A percentile compares a stretch with the other conserved stretches of the same genome.
Conservation (phyloP, 352 stramenopile species). For the Phytophthora pisi region DNA sequence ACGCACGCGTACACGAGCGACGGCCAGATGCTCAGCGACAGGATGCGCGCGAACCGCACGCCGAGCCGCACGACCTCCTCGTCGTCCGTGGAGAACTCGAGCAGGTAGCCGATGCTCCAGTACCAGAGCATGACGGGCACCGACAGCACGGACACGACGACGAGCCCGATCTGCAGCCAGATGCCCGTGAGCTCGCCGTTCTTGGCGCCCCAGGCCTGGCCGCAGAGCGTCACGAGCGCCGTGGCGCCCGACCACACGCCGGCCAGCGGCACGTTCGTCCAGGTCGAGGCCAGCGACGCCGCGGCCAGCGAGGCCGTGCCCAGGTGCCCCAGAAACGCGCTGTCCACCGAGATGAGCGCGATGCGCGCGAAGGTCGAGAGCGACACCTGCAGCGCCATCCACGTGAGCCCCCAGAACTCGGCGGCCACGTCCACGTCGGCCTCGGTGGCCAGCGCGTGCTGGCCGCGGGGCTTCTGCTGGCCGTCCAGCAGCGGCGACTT, state of each 20-base stretch:
- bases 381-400: constrained; percentile 82
- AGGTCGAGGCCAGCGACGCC: constrained; percentile 76
- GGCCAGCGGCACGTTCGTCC: constrained; percentile 73
- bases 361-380: constrained; percentile 80
- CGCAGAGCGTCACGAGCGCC: constrained; percentile 78
- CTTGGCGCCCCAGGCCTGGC: constrained; percentile 73
- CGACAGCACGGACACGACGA: constrained; percentile 48
- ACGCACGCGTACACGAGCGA: constrained; percentile 80
- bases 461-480: not conserved
- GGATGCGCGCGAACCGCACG: constrained; percentile 74
- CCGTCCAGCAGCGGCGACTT: constrained; percentile 19
- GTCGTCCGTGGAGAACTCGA: constrained; percentile 73
- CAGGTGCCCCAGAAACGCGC: constrained; percentile 77
- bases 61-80: constrained; percentile 67
- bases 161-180: constrained; percentile 79
- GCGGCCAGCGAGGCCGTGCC: constrained; percentile 73
- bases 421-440: constrained; percentile 51
- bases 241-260: constrained; percentile 74
- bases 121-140: constrained; percentile 72
- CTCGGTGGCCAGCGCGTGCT: constrained; percentile 31
- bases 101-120: constrained; percentile 57
- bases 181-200: constrained; percentile 69
- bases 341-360: constrained; percentile 79
- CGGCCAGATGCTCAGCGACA: constrained; percentile 81
- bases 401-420: constrained; percentile 72